phyloP scores from a whole-genome alignment of 2,329 filamentous ascomycete species.

The Thelonectria olida region DNA sequence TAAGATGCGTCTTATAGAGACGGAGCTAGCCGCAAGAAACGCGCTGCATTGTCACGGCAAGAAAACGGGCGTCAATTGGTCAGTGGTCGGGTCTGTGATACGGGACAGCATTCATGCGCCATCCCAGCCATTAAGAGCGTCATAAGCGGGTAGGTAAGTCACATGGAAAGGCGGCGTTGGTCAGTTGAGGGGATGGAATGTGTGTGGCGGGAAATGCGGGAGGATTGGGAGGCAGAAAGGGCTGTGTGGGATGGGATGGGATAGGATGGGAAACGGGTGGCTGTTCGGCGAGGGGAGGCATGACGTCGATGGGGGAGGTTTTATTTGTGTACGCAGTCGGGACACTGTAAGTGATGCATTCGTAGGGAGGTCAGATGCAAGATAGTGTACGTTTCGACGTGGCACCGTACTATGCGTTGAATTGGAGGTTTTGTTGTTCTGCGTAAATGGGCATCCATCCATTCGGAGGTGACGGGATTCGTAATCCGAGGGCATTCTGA shows the following conservation, averaged over 20 bases:
- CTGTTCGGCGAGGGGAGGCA: slow-evolving; percentile 2
- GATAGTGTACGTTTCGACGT: background rate
- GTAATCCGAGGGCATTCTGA: slow-evolving; percentile 1
- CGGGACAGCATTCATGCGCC: slow-evolving; percentile 15
- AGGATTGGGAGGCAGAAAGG: background rate
- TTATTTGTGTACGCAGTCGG: background rate
- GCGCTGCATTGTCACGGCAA: background rate
- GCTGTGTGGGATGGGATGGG: slow-evolving; percentile 7
- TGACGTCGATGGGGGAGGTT: slow-evolving; percentile 7
- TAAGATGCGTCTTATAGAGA: background rate
- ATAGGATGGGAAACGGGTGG: slow-evolving; percentile 7
- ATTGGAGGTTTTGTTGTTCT: too few species aligned
- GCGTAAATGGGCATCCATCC: too few species aligned
- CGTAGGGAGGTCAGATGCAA: too few species aligned
- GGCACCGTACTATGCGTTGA: background rate
- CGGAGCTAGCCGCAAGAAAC: slow-evolving; percentile 6
- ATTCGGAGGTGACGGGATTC: background rate
- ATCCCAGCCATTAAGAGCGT: slow-evolving; percentile 28
- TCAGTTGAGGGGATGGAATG: background rate
- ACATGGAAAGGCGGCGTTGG: slow-evolving; percentile 5
- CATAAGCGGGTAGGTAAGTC: slow-evolving; percentile 15
- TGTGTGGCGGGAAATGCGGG: background rate
- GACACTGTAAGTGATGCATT: background rate
- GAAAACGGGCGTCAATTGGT: slow-evolving; percentile 8
- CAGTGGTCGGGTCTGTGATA: slow-evolving; percentile 8